Evolutionary conservation across 139 green algal species (phyloP).

Genomic region (Protoeuglena noctilucae): DNA sequence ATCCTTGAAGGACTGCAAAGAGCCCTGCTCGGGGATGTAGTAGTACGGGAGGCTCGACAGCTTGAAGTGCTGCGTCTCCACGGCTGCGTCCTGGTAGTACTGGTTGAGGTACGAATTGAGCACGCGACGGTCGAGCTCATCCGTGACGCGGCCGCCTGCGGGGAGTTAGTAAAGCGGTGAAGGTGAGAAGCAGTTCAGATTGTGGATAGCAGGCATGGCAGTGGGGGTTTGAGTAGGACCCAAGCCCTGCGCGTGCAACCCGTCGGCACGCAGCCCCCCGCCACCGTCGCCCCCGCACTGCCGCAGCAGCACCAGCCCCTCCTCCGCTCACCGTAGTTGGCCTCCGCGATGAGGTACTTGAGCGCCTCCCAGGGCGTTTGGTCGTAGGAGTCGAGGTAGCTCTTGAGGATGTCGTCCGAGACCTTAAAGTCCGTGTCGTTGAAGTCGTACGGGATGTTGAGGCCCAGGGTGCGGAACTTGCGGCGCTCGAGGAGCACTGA

Average conservation of each 20-base stretch:
- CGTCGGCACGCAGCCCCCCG: too few relatives aligned
- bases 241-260: too few relatives aligned
- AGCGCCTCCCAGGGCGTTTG: slow-evolving; percentile 60
- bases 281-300: too few relatives aligned
- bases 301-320: too few relatives aligned
- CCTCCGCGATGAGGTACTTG: slow-evolving; percentile 69
- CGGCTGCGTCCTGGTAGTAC: slow-evolving; percentile 70
- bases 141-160: slow-evolving; percentile 25
- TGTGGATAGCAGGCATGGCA: too few relatives aligned
- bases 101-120: slow-evolving; percentile 27
- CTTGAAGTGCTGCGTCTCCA: slow-evolving; percentile 44
- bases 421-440: slow-evolving; percentile 78
- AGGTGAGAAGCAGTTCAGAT: too few relatives aligned
- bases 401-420: slow-evolving; percentile 62
- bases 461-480: slow-evolving; percentile 71
- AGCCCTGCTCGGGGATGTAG: slow-evolving; percentile 51
- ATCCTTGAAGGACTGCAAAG: slow-evolving; percentile 33
- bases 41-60: slow-evolving; percentile 44
- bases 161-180: too few relatives aligned
- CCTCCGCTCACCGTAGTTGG: too few relatives aligned
- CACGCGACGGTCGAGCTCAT: slow-evolving; percentile 26
- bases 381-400: slow-evolving; percentile 67
- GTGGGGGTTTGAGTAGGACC: slow-evolving; percentile 19
- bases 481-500: slow-evolving; percentile 60
- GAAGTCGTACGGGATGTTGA: slow-evolving; percentile 86